These are phyloP conservation scores for Stellera chamaejasme DNA, from an alignment of 345 rosid species.

Conservation along the genomic window DNA sequence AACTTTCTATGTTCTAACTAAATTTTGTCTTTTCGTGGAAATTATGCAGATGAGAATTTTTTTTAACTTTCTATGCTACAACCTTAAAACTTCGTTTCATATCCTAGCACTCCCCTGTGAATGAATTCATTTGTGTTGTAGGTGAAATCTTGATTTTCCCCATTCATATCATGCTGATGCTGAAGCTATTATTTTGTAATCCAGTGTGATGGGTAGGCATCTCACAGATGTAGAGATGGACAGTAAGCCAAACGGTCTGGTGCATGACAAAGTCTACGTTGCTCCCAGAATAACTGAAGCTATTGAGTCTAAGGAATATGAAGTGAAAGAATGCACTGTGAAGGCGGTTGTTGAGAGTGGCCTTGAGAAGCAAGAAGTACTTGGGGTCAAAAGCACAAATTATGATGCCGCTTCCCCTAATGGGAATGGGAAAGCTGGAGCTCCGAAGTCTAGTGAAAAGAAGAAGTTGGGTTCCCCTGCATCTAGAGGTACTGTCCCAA, in stretches of 20 bases:
- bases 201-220: conserved; percentile 83
- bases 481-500: conserved; percentile 25
- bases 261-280: conserved; percentile 33
- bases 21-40: no score
- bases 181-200: conserved; percentile 4
- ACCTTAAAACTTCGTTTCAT: neutral
- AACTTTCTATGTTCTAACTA: no score
- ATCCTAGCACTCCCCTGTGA: neutral
- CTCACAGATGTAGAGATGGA: conserved; percentile 51
- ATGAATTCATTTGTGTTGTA: neutral
- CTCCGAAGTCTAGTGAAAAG: conserved; percentile 18
- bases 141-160: conserved; percentile 5
- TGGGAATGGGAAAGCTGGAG: conserved; percentile 24
- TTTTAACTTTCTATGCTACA: no score
- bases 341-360: conserved; percentile 25
- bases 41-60: no score
- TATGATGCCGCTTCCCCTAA: conserved; percentile 17
- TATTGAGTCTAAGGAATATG: conserved; percentile 36
- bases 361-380: conserved; percentile 29
- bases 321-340: conserved; percentile 44
- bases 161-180: conserved; percentile 7
- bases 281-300: conserved; percentile 44
- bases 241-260: conserved; percentile 39
- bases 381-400: conserved; percentile 31
- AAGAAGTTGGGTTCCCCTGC: conserved; percentile 28